A percentile compares a stretch with the other conserved stretches of the same genome.
Conservation (phyloP, 129 eudicot species). For the Smallanthus sonchifolius region DNA sequence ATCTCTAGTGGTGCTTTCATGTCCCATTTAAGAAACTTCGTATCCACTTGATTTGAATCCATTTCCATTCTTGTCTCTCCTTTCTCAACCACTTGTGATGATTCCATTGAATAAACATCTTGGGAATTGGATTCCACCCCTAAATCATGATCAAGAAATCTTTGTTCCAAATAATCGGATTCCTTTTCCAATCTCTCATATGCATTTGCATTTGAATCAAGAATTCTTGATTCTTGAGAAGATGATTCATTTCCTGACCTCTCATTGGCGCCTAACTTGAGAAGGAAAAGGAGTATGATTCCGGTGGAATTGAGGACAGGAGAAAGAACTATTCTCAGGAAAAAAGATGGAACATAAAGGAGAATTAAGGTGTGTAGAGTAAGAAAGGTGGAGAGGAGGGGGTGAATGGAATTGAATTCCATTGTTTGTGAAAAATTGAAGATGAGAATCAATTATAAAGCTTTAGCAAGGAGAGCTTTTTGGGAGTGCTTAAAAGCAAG, state of each 20-base stretch:
- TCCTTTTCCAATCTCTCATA: slow-evolving; percentile 24
- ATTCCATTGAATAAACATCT: slow-evolving; percentile 13
- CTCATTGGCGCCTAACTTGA: slow-evolving; percentile 54
- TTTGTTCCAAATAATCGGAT: slow-evolving; percentile 7
- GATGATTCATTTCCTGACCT: neutral
- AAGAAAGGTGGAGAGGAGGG: slow-evolving; percentile 56
- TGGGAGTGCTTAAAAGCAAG: slow-evolving; percentile 34
- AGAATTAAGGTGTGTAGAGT: slow-evolving; percentile 55
- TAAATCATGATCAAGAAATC: slow-evolving; percentile 14
- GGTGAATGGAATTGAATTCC: slow-evolving; percentile 20
- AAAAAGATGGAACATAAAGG: slow-evolving; percentile 53
- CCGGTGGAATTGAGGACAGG: slow-evolving; percentile 58
- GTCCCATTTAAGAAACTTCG: slow-evolving; percentile 64
- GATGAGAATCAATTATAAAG: slow-evolving; percentile 7
- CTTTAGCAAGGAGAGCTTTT: slow-evolving; percentile 23
- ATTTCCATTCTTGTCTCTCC: neutral
- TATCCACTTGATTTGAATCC: slow-evolving; percentile 20
- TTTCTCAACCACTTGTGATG: slow-evolving; percentile 8
- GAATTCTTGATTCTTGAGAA: neutral
- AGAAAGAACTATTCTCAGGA: slow-evolving; percentile 37
- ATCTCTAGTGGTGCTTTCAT: slow-evolving; percentile 83
- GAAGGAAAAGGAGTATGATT: slow-evolving; percentile 51
- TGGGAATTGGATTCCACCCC: neutral
- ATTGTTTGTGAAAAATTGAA: slow-evolving; percentile 11
- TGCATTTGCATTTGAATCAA: neutral